Evolutionary conservation across 768 basidiomycete genomes (phyloP).

Genomic region (Naganishia vishniacii): DNA sequence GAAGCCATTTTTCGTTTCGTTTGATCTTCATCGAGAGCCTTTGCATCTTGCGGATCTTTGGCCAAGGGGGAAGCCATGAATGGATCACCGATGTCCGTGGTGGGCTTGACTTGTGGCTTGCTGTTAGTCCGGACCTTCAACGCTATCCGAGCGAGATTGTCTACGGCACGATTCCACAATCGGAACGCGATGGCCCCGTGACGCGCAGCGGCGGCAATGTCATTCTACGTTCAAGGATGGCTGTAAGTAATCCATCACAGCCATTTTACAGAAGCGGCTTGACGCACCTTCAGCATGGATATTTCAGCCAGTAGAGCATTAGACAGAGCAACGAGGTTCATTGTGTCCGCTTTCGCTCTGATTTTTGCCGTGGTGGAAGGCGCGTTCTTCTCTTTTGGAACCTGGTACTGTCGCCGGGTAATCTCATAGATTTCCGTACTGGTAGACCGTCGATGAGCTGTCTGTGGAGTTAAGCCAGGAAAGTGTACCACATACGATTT

Average conservation of each 20-base stretch:
- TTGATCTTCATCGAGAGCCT: constrained; percentile 39
- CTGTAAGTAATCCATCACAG: background rate
- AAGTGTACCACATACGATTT: constrained; percentile 4
- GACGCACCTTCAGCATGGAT: constrained; percentile 46
- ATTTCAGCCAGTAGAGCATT: constrained; percentile 64
- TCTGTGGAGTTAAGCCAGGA: background rate
- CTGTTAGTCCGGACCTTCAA: constrained; percentile 39
- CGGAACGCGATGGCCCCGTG: constrained; percentile 66
- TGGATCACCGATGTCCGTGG: constrained; percentile 56
- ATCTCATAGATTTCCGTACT: constrained; percentile 9
- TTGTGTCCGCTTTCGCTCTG: constrained; percentile 55
- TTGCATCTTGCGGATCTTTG: constrained; percentile 27
- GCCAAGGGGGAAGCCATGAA: constrained; percentile 47
- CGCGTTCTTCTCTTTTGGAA: background rate
- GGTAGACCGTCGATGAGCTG: background rate
- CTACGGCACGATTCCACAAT: constrained; percentile 73
- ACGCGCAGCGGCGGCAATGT: constrained; percentile 57
- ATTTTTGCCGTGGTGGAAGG: constrained; percentile 58
- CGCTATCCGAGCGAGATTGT: constrained; percentile 59
- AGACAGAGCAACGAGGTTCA: constrained; percentile 70
- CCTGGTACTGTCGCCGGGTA: constrained; percentile 7
- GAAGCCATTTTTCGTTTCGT: constrained; percentile 27
- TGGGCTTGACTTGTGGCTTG: constrained; percentile 55
- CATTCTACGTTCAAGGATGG: constrained; percentile 55
- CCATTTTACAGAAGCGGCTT: background rate